These are phyloP conservation scores for Melampsora larici-populina DNA, from an alignment of 1,284 basidiomycete genomes.

Conservation along the genomic window DNA sequence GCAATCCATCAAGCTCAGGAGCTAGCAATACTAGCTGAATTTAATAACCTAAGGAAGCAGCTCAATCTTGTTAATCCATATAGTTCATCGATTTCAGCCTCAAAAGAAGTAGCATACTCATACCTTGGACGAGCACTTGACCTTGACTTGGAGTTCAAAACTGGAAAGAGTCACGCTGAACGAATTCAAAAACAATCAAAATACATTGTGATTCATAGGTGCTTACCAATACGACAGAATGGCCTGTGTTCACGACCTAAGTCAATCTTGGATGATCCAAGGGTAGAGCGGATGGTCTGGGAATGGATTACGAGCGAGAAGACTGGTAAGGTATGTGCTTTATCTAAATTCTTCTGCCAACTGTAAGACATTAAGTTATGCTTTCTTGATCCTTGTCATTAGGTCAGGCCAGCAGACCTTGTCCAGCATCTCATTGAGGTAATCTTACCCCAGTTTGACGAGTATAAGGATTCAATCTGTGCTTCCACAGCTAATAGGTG, in stretches of 20 bases:
- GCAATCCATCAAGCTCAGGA: not conserved
- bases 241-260: not conserved
- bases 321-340: too few species aligned
- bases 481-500: constrained; percentile 4
- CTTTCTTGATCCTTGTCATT: not conserved
- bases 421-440: not conserved
- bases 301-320: not conserved
- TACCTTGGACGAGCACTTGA: not conserved
- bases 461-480: not conserved
- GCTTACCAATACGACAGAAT: not conserved
- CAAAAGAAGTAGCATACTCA: not conserved
- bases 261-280: not conserved
- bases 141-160: not conserved
- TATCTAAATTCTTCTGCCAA: too few species aligned
- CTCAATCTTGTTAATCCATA: not conserved
- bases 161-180: not conserved
- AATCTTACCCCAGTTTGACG: constrained; percentile 11
- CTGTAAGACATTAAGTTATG: not conserved
- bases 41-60: not conserved
- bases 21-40: not conserved
- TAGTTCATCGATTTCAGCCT: not conserved
- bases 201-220: not conserved
- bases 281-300: not conserved
- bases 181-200: not conserved
- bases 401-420: not conserved